Evolutionary conservation across 768 basidiomycete species (phyloP), one percentile per base, ranked within the genome.

Genomic region (Tephrocybe rancida): DNA sequence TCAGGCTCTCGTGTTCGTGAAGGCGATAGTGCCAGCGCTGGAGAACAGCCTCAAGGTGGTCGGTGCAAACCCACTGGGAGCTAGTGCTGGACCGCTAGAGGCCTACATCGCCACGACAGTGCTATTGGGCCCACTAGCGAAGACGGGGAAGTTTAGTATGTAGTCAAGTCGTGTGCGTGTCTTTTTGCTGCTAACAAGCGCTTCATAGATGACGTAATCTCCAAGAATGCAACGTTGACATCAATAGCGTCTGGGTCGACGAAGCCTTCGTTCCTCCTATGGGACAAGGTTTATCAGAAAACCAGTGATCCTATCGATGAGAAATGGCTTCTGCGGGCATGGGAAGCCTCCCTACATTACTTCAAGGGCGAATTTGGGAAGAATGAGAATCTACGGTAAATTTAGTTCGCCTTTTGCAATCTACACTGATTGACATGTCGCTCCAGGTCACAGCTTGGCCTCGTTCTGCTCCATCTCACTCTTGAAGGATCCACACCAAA

Each of bases 241-340:
- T 69, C 77, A 1, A 66, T 90, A n/a, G 64, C 67, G 16, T 67
- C 83, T 0, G 71, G 74, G 13, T 62, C 72, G 11, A 71, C 80
- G 21, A 97, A 93, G 64, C 90, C 92, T 0, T 87, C 90, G 1
- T 97, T 97, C 72, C 68, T 98, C 35, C 61, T 95, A 13, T 92
- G 84, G 83, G 94, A 96, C 48, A 94, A 90, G 66, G 85, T 92
- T 0, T 94, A 92, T 62, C 82, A 86, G 54, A 93, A 91, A 65
- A 58, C 88, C 14, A 71, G 74, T 6, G 79, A 83, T 5, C 60
- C 75, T 0, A 78, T 79, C 2, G 92, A 92, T 14, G 85, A 92
- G 50, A 62, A 59, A 11, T 97, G 95, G 95, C 69, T 97, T 1
- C 70, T 92, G 13, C 79, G 86, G 27, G 87, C 89, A 0, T 65